Evolutionary conservation across 805 yeast species (phyloP).

Genomic region (Nakazawaea ambrosiae): DNA sequence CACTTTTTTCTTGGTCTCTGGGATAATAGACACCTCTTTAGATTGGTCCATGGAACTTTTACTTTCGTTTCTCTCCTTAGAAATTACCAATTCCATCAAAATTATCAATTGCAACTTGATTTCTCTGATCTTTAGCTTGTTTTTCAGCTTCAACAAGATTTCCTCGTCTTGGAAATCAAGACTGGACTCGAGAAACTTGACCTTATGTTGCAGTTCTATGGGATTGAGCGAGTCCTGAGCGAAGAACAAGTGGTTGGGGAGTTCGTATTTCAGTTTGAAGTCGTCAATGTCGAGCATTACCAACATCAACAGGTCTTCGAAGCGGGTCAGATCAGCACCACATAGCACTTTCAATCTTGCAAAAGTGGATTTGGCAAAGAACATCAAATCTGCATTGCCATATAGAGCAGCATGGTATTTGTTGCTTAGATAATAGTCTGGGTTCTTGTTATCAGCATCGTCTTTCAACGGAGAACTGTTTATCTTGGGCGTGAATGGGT

Average conservation of each 20-base stretch:
- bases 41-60: not conserved
- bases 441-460: not conserved
- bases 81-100: conserved; percentile 6
- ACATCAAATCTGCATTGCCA: conserved; percentile 10
- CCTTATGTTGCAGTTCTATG: conserved; percentile 1
- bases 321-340: not conserved
- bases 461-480: conserved; percentile 1
- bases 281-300: conserved; percentile 3
- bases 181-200: not conserved
- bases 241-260: not conserved
- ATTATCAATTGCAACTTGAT: conserved; percentile 9
- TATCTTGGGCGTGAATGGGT: not conserved
- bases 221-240: not conserved
- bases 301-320: not conserved
- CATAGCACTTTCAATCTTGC: conserved; percentile 7
- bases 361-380: conserved; percentile 10
- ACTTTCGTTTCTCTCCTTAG: not conserved
- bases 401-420: conserved; percentile 8
- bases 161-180: not conserved
- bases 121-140: conserved; percentile 8
- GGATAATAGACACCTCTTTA: not conserved
- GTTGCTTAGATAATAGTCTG: conserved; percentile 3
- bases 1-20: conserved; percentile 6
- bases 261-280: conserved; percentile 6
- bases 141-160: not conserved